These are phyloP conservation scores for Dichomitus squalens DNA, from an alignment of 1,284 basidiomycete genomes.

Conservation along the genomic window DNA sequence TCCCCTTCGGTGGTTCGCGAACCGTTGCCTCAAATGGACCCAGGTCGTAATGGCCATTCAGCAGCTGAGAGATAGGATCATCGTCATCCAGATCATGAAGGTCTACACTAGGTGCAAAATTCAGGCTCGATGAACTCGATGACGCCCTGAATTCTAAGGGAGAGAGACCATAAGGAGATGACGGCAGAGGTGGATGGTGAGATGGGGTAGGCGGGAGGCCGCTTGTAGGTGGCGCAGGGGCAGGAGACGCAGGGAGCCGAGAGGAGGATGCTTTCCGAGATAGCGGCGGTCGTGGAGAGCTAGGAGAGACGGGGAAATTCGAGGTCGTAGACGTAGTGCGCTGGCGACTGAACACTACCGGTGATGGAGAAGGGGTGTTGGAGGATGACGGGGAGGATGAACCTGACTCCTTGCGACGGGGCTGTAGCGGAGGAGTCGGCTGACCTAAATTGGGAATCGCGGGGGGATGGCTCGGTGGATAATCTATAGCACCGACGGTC, in stretches of 20 bases:
- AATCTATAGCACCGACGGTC: slow-evolving; percentile 40
- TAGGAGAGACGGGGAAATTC: slow-evolving; percentile 22
- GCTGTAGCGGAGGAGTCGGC: slow-evolving; percentile 14
- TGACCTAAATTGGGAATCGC: slow-evolving; percentile 2
- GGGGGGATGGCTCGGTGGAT: slow-evolving; percentile 5
- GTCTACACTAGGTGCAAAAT: slow-evolving; percentile 30
- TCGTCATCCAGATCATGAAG: slow-evolving; percentile 20
- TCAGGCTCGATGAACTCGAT: slow-evolving; percentile 39
- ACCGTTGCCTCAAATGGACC: slow-evolving; percentile 18
- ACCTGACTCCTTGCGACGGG: slow-evolving; percentile 29
- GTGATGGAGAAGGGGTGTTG: slow-evolving; percentile 24
- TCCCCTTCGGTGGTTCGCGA: slow-evolving; percentile 10
- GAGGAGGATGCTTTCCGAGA: slow-evolving; percentile 33
- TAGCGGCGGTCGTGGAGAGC: slow-evolving; percentile 26
- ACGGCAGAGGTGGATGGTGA: slow-evolving; percentile 26
- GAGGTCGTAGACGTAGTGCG: slow-evolving; percentile 26
- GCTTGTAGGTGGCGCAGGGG: slow-evolving; percentile 26
- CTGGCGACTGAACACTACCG: slow-evolving; percentile 28
- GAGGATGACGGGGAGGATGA: slow-evolving; percentile 24
- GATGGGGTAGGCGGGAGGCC: slow-evolving; percentile 25
- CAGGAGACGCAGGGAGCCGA: slow-evolving; percentile 27
- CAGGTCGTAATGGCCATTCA: slow-evolving; percentile 21
- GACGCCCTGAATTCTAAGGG: slow-evolving; percentile 37
- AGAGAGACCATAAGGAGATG: slow-evolving; percentile 26
- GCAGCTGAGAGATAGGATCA: slow-evolving; percentile 24